A percentile compares a stretch with the other conserved stretches of the same genome.
Evolutionary conservation across 2,329 filamentous ascomycete genomes (phyloP).

Genomic region (Aspergillus flavus): DNA sequence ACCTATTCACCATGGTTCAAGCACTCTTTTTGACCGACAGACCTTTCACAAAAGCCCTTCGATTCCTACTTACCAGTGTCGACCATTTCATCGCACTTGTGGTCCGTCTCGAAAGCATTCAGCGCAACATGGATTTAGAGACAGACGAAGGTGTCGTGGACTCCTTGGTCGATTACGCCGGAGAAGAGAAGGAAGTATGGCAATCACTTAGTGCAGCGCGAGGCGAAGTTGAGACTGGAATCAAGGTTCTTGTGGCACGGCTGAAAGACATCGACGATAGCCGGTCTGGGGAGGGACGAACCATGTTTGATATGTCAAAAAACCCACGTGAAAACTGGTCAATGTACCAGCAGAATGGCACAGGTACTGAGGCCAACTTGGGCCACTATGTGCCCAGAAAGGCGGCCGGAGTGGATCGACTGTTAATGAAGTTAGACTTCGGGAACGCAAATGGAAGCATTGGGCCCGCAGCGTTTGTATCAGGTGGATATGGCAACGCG

Average conservation of each 20-base stretch:
- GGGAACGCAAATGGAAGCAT: conserved; percentile 31
- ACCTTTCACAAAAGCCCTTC: conserved; percentile 44
- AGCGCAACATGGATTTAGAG: conserved; percentile 78
- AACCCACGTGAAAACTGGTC: conserved; percentile 31
- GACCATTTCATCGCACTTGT: conserved; percentile 81
- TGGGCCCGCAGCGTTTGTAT: conserved; percentile 2
- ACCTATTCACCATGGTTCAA: conserved; percentile 66
- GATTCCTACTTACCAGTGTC: conserved; percentile 54
- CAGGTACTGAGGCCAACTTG: conserved; percentile 17
- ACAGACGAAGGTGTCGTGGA: conserved; percentile 80
- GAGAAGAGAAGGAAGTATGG: conserved; percentile 71
- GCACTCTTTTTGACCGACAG: conserved; percentile 47
- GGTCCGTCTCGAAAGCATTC: conserved; percentile 73
- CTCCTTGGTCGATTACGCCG: conserved; percentile 68
- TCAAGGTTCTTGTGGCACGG: conserved; percentile 62
- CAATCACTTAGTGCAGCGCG: conserved; percentile 67
- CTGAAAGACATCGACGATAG: conserved; percentile 63
- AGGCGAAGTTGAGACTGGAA: conserved; percentile 65
- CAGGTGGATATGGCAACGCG: background rate
- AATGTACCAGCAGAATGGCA: conserved; percentile 30
- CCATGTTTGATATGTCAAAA: conserved; percentile 36
- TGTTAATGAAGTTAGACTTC: conserved; percentile 88
- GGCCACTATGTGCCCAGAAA: conserved; percentile 67
- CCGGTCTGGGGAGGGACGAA: conserved; percentile 45
- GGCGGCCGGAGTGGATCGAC: conserved; percentile 76